phyloP scores from a whole-genome alignment of 208 protist genomes.

The Endotrypanum monterogeii region DNA sequence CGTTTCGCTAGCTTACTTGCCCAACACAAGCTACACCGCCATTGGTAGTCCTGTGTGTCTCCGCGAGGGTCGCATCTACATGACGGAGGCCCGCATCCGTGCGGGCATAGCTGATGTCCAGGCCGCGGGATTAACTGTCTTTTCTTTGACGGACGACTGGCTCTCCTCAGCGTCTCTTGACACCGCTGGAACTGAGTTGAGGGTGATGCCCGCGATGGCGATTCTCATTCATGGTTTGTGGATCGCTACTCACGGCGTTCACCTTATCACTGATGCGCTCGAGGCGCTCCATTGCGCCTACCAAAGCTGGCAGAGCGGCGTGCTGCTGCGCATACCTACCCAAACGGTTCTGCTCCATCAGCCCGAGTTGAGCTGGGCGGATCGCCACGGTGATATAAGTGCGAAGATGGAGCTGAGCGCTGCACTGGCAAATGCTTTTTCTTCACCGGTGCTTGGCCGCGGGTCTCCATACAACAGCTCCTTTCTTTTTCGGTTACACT shows the following conservation, averaged over 20 bases:
- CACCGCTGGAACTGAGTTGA: not conserved
- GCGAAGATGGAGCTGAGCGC: constrained; percentile 30
- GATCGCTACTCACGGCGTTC: constrained; percentile 33
- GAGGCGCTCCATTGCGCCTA: constrained; percentile 25
- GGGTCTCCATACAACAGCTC: constrained; percentile 31
- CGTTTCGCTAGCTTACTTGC: constrained; percentile 2
- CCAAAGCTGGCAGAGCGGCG: constrained; percentile 21
- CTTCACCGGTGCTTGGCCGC: constrained; percentile 20
- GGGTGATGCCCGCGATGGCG: constrained; percentile 31
- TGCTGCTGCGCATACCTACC: constrained; percentile 21
- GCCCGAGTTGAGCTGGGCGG: constrained; percentile 17
- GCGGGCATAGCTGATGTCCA: constrained; percentile 17
- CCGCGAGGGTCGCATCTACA: constrained; percentile 12
- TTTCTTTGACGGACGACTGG: constrained; percentile 15
- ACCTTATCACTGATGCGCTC: constrained; percentile 34
- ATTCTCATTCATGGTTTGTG: constrained; percentile 22
- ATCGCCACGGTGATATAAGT: constrained; percentile 18
- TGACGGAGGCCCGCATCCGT: constrained; percentile 13
- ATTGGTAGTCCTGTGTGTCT: constrained; percentile 24
- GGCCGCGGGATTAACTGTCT: constrained; percentile 8
- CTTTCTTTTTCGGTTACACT: constrained; percentile 24
- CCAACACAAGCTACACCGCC: constrained; percentile 25
- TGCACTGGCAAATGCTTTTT: constrained; percentile 29
- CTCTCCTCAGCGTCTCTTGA: not conserved
- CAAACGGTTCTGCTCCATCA: constrained; percentile 34